These are phyloP conservation scores for Cryptococcus sp. DNA, from an alignment of 1,284 basidiomycete genomes.

Conservation along the genomic window DNA sequence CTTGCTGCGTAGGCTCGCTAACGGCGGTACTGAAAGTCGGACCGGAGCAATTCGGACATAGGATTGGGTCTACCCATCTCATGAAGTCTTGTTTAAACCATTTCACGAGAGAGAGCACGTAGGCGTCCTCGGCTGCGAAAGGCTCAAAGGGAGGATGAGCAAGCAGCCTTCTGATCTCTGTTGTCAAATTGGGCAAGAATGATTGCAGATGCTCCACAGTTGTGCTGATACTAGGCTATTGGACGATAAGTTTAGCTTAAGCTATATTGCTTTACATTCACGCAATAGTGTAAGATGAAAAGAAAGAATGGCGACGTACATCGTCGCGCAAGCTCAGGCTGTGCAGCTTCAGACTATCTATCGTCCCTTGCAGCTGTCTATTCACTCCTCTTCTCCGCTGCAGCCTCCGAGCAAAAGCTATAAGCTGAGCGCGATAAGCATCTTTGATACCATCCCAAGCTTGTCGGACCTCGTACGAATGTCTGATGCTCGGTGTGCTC, in stretches of 20 bases:
- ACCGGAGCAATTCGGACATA: constrained; percentile 48
- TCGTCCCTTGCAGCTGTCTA: constrained; percentile 9
- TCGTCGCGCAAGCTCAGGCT: constrained; percentile 12
- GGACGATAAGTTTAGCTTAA: background rate
- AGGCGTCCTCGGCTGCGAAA: constrained; percentile 35
- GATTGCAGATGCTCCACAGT: constrained; percentile 4
- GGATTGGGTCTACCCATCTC: constrained; percentile 56
- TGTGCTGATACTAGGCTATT: constrained; percentile 1
- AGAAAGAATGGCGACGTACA: constrained; percentile 12
- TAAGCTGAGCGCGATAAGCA: too few relatives aligned
- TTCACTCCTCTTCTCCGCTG: background rate
- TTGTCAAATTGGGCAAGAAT: constrained; percentile 1
- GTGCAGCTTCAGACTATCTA: constrained; percentile 15
- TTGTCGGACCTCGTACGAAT: too few relatives aligned
- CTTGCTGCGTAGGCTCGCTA: constrained; percentile 33
- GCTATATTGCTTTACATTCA: background rate
- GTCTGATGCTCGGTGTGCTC: too few relatives aligned
- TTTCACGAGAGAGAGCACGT: constrained; percentile 50
- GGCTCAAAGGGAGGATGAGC: constrained; percentile 30
- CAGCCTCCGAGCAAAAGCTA: background rate
- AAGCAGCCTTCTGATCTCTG: constrained; percentile 2
- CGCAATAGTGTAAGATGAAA: constrained; percentile 1
- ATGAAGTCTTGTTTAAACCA: constrained; percentile 57
- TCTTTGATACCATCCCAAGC: too few relatives aligned
- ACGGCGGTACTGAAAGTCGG: constrained; percentile 29